Evolutionary conservation across 2,329 filamentous ascomycete species (phyloP).

Genomic region (Colletotrichum phormii): DNA sequence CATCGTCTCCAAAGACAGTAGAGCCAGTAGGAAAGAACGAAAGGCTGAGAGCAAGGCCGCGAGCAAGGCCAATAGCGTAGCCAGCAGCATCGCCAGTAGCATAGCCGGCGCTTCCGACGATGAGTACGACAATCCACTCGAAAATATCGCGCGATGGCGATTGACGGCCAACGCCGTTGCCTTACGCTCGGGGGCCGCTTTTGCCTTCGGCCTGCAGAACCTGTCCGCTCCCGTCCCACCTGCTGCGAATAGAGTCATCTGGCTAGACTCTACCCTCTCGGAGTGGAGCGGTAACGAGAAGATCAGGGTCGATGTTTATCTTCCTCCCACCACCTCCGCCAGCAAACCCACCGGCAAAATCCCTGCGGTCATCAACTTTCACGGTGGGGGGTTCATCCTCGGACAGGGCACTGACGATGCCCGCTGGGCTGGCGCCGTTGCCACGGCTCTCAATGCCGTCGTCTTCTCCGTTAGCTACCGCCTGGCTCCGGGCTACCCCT

Average conservation of each 20-base stretch:
- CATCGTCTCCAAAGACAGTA: constrained; percentile 15
- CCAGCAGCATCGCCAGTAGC: constrained; percentile 42
- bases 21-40: constrained; percentile 17
- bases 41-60: constrained; percentile 21
- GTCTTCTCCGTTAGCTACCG: constrained; percentile 76
- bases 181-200: constrained; percentile 56
- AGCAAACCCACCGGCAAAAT: constrained; percentile 24
- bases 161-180: constrained; percentile 55
- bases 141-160: constrained; percentile 56
- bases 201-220: constrained; percentile 57
- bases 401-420: constrained; percentile 73
- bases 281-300: constrained; percentile 49
- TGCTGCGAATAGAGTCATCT: constrained; percentile 51
- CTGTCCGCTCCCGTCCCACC: constrained; percentile 52
- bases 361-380: constrained; percentile 66
- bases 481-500: constrained; percentile 73
- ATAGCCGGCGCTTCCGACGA: constrained; percentile 41
- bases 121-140: constrained; percentile 56
- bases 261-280: constrained; percentile 56
- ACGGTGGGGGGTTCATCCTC: constrained; percentile 75
- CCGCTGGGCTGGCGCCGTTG: constrained; percentile 67
- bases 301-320: constrained; percentile 62
- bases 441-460: constrained; percentile 64
- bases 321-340: constrained; percentile 40
- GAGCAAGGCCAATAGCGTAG: constrained; percentile 10